These are phyloP conservation scores for Aspergillus baeticus DNA, from an alignment of 495 filamentous ascomycete genomes.

Conservation along the genomic window DNA sequence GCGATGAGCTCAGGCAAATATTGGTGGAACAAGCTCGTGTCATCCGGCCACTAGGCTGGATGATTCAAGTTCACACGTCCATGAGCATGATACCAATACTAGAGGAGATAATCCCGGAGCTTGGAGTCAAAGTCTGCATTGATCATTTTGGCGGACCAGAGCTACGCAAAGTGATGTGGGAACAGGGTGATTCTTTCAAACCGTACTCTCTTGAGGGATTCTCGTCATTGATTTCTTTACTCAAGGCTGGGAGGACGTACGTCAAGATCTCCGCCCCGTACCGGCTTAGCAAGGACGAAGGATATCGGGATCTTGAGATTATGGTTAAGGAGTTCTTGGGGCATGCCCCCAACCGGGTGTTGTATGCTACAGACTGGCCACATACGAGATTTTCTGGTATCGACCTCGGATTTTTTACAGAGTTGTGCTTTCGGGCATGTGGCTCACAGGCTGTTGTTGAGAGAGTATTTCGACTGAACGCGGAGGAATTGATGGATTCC, in stretches of 20 bases:
- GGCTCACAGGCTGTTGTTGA: slow-evolving; percentile 37
- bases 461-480: slow-evolving; percentile 44
- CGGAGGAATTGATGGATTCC: slow-evolving; percentile 39
- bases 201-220: slow-evolving; percentile 45
- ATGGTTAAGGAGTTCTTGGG: slow-evolving; percentile 39
- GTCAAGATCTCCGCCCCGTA: slow-evolving; percentile 53
- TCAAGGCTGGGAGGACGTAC: slow-evolving; percentile 39
- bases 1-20: slow-evolving; percentile 31
- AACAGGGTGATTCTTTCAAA: slow-evolving; percentile 21
- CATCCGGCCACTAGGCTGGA: slow-evolving; percentile 45
- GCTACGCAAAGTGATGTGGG: slow-evolving; percentile 18
- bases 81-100: slow-evolving; percentile 42
- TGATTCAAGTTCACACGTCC: slow-evolving; percentile 47
- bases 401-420: slow-evolving; percentile 44
- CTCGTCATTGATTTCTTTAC: slow-evolving; percentile 37
- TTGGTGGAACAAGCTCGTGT: slow-evolving; percentile 44
- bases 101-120: slow-evolving; percentile 38
- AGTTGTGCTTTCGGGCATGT: slow-evolving; percentile 43
- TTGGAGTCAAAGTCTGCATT: slow-evolving; percentile 47
- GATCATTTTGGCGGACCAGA: slow-evolving; percentile 52
- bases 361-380: slow-evolving; percentile 55
- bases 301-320: slow-evolving; percentile 36
- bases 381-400: slow-evolving; percentile 48
- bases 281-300: slow-evolving; percentile 39
- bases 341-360: slow-evolving; percentile 34